Base-by-base conservation (phyloP, 140 eudicot species). In the Bidens hawaiensis region DNA sequence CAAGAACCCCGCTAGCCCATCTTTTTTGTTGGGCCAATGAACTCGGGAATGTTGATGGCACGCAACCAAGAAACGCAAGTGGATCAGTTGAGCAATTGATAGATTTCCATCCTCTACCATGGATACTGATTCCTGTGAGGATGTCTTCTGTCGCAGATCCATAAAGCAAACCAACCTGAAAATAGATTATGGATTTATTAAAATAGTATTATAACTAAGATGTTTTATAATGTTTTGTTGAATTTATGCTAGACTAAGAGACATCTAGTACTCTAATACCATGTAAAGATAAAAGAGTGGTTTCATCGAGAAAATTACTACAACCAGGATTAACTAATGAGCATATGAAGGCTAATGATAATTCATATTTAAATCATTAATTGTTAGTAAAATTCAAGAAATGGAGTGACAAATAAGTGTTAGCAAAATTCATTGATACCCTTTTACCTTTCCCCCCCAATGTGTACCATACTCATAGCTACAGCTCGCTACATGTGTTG, bases 101-200 rank as follows among this genome's bases (percentile, higher is more conserved):
- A 3, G 88, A 76, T 63, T 19, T 76, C 88, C 88, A 85, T 25
- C 94, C 94, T 52, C 64, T 62, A 15, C 61, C 61, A 16, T 85
- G 94, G 28, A 85, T 81, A 10, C 28, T 25, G 10, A 75, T 27
- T 38, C 85, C 85, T 15, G 85, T 81, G 13, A 85, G 72, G 2
- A 73, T 0, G 22, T 85, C 94, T 64, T 85, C 94, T 1, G 83
- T 17, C 57, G 70, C 41, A 2, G 94, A 81, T 64, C 88, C 94
- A 34, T 85, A 85, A 30, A 69, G 62, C 81, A 79, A 85, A 15
- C 94, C 94, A 8, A 81, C 75, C 88, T 81, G 52, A 55, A n/a
- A 71, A 28, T 47, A n/a, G 12, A 60, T 68, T 18, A 19, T 36
- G 43, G n/a, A n/a, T 36, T 36, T 36, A 36, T 36, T 6, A 36